Base-by-base conservation (phyloP, 176 grass and related monocot genomes). In the Raddia distichophylla region DNA sequence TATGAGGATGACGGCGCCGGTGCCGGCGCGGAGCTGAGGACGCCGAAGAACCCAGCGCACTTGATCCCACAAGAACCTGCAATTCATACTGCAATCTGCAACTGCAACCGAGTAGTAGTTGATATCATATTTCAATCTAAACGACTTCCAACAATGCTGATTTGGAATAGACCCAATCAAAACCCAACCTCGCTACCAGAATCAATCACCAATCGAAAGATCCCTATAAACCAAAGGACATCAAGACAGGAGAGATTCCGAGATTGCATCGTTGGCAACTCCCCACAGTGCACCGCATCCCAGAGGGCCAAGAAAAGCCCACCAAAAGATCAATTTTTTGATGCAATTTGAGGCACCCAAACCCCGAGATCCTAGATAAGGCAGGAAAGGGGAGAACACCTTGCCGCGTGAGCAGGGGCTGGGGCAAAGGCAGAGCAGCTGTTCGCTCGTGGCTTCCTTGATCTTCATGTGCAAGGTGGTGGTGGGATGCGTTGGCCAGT, bases 321-420 rank as follows among this genome's bases (percentile, higher is more conserved):
- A 3, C 45, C 57, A 49, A 62, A n/a, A 40, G 75, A 86, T 62
- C n/a, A 77, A 42, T 60, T 49, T 78, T n/a, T 82, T 19, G 37
- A 81, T 51, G 52, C 47, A 71, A 83, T 80, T 77, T 58, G 44
- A 76, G 54, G 18, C 47, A 62, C 37, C 79, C 57, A 20, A 57
- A 40, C 37, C 19, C 40, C 22, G 59, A 76, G 83, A 88, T 82
- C 87, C 82, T 34, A n/a, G 62, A 7, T 8, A 59, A 61, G 16
- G 43, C 6, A 11, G 49, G n/a, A 12, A 48, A 78, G 13, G 48
- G 55, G 61, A 60, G 62, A 69, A 80, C 7, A 97, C 94, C 89
- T 93, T 97, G 91, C n/a, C 73, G 92, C 86, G 44, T 98, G 95
- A 70, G 95, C 92, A 12, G 92, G n/a, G n/a, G n/a, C n/a, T n/a